Base-by-base conservation (phyloP, 1,284 basidiomycete species). In the Rhodotorula glutinis region DNA sequence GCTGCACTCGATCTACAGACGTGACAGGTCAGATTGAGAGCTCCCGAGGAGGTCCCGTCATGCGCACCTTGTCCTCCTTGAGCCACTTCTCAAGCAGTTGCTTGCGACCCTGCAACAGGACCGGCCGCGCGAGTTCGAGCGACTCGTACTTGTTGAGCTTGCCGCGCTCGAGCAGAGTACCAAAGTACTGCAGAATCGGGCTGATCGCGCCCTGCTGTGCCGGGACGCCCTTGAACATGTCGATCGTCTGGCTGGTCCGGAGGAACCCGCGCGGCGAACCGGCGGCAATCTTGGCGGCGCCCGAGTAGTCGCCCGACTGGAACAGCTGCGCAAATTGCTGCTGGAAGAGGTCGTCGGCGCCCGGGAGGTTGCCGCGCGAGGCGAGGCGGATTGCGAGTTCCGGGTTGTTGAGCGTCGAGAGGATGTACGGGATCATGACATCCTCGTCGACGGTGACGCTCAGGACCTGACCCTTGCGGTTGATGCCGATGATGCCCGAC, bases 11-110 rank as follows among this genome's bases (percentile, higher is more conserved):
- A 99, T 88, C 90, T 92, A 72, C n/a, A 19, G 1, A 23, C 3
- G 43, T 3, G 49, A 30, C 2, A 23, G 46, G 11, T 10, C n/a
- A 21, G 23, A n/a, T n/a, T n/a, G n/a, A n/a, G n/a, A n/a, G n/a
- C n/a, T n/a, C n/a, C n/a, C n/a, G n/a, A n/a, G n/a, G n/a, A n/a
- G 11, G 23, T 19, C 47, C 23, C 47, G 0, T 14, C 14, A 23
- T 25, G 47, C 78, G 43, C 70, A 87, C 90, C 86, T 98, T 99
- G 83, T 97, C 97, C 84, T 98, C 96, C 82, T 99, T 99, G 73
- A 98, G 82, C 96, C 96, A 99, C 78, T 98, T 98, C 82, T 99
- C 96, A 33, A 99, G 84, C 54, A 98, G 83, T 77, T 98, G 93
- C 82, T 99, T 98, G 77, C 94, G 87, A 62, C 93, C 93, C 82